Base-by-base conservation (phyloP, 2,329 filamentous ascomycete genomes). In the Colletotrichum tanaceti region DNA sequence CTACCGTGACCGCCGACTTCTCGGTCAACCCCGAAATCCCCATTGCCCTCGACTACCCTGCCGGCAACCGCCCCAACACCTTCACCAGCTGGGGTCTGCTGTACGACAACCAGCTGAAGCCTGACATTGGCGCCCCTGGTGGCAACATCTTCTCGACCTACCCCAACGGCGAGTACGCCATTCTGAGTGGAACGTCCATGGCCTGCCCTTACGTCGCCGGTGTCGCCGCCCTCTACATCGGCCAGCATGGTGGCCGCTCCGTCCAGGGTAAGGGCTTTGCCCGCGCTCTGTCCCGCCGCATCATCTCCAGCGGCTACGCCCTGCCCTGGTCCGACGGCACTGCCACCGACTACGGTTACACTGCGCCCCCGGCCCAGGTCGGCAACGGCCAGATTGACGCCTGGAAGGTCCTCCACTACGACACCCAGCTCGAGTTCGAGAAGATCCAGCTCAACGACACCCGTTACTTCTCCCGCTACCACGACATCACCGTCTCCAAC, bases 171-270 rank as follows among this genome's bases (percentile, higher is more conserved):
- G 60, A 70, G 11, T 84, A 83, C 68, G 79, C 77, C n/a, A 77
- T 85, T 13, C 72, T 79, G 18, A 80, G 76, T 35, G 84, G 84
- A 43, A 85, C 84, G 1, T 84, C 81, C 3, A 85, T 86, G 83
- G 78, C 82, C 6, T 78, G 79, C 54, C 82, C 82, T 6, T 77
- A 81, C 57, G 75, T 79, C 5, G 81, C 82, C 9, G 82, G 77
- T 46, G 74, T 77, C 41, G 73, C 74, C 41, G 78, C 77, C 39
- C 74, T 80, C 24, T 80, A 78, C 49, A 75, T 80, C 60, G 71
- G 75, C 7, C 71, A 73, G n/a, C 70, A 75, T 49, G 79, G 79
- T 9, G 77, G 78, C 35, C 57, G 57, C 44, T 73, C 73, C 39
- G 74, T 67, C 11, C 76, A 76, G 18, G 77, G 75, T 11, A 73